phyloP scores from a whole-genome alignment of 768 basidiomycete species.

The Mycena indigotica region DNA sequence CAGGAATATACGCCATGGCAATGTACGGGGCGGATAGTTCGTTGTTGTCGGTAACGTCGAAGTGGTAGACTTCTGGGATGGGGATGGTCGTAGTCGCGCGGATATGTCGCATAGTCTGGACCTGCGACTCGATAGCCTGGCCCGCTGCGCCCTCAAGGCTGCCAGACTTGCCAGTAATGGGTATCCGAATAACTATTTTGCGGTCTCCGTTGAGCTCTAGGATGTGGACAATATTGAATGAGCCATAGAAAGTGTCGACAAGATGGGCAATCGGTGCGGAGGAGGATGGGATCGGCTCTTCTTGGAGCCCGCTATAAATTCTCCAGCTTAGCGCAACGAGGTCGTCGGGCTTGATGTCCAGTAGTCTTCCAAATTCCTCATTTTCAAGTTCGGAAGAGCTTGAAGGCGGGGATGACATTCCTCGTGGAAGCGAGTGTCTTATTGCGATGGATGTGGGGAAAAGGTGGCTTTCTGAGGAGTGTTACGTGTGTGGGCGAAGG shows the following conservation, averaged over 20 bases:
- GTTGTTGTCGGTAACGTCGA: not conserved
- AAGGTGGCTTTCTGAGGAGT: too few species aligned
- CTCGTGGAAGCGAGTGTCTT: too few species aligned
- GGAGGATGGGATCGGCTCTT: not conserved
- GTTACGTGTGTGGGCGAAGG: too few species aligned
- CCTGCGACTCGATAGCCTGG: not conserved
- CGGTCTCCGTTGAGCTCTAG: not conserved
- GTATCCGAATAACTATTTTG: not conserved
- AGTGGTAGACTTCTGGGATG: slow-evolving; percentile 5
- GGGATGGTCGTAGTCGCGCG: slow-evolving; percentile 7
- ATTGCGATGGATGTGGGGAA: too few species aligned
- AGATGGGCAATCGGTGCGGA: not conserved
- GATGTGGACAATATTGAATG: not conserved
- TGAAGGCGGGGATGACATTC: not conserved
- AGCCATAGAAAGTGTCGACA: not conserved
- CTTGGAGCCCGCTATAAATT: not conserved
- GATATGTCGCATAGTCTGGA: not conserved
- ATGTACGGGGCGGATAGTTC: slow-evolving; percentile 10
- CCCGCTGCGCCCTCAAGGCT: not conserved
- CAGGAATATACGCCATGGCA: slow-evolving; percentile 2
- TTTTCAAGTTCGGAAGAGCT: not conserved
- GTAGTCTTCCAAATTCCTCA: not conserved
- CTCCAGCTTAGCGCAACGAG: not conserved
- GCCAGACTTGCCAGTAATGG: not conserved
- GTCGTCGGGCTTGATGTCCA: not conserved